A percentile compares a stretch with the other conserved stretches of the same genome.
Evolutionary conservation across 164 flowering plant species (phyloP).

Genomic region (Buxus sempervirens): DNA sequence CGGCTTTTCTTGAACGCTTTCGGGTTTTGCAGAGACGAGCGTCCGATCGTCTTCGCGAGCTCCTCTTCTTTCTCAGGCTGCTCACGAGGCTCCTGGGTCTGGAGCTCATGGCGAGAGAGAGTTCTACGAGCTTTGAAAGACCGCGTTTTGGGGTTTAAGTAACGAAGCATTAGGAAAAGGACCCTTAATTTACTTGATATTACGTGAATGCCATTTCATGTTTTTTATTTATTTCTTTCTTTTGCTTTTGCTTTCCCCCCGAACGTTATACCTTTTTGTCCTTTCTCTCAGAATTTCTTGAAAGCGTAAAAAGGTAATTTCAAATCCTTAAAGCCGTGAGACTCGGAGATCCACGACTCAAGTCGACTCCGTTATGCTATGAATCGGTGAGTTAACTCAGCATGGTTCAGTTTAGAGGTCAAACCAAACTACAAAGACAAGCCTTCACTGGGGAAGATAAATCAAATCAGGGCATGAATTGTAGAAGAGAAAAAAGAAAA

Average conservation of each 20-base stretch:
- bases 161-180: slow-evolving; percentile 12
- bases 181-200: slow-evolving; percentile 14
- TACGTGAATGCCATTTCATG: slow-evolving; percentile 29
- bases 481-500: too few species aligned
- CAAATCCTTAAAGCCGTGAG: too few species aligned
- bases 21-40: slow-evolving; percentile 11
- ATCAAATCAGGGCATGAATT: too few species aligned
- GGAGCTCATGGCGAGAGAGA: slow-evolving; percentile 21
- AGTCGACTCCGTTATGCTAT: too few species aligned
- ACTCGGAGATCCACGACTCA: too few species aligned
- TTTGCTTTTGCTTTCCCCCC: background rate
- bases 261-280: background rate
- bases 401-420: too few species aligned
- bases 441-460: too few species aligned
- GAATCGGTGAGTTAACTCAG: too few species aligned
- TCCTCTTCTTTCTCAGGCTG: slow-evolving; percentile 8
- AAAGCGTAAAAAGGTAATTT: too few species aligned
- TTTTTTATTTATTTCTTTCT: slow-evolving; percentile 6
- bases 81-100: slow-evolving; percentile 10
- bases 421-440: too few species aligned
- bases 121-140: background rate
- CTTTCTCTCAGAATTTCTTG: too few species aligned
- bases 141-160: slow-evolving; percentile 30
- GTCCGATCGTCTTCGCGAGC: slow-evolving; percentile 15
- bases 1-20: slow-evolving; percentile 7